These are phyloP conservation scores for Pichia sp. DNA, from an alignment of 1,139 yeast genomes.

Conservation along the genomic window DNA sequence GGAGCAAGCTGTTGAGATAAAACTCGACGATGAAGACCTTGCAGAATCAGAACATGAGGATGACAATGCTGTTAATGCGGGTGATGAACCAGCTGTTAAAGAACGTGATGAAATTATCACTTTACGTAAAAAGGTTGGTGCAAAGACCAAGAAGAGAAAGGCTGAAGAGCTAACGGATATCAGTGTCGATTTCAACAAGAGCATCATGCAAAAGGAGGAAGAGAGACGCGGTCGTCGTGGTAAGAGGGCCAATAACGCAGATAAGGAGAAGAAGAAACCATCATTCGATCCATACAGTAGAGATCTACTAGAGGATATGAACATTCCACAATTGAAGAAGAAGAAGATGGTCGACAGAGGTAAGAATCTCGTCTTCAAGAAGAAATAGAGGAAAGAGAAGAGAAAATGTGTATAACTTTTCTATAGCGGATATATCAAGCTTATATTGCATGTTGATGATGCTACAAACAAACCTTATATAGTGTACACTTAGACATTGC, in stretches of 20 bases:
- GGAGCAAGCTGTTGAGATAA: slow-evolving; percentile 11
- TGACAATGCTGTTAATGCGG: slow-evolving; percentile 9
- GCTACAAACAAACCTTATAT: too few relatives aligned
- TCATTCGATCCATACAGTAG: slow-evolving; percentile 53
- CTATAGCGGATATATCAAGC: too few relatives aligned
- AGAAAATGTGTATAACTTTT: too few relatives aligned
- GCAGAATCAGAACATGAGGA: slow-evolving; percentile 11
- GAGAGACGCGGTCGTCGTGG: slow-evolving; percentile 4
- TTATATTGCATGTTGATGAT: too few relatives aligned
- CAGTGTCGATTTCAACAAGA: slow-evolving; percentile 44
- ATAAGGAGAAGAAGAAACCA: slow-evolving; percentile 34
- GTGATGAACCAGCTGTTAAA: slow-evolving; percentile 5
- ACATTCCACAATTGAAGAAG: slow-evolving; percentile 21
- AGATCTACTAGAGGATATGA: slow-evolving; percentile 26
- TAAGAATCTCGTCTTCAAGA: slow-evolving; percentile 22
- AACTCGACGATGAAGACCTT: slow-evolving; percentile 11
- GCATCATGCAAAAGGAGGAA: slow-evolving; percentile 30
- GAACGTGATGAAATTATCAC: slow-evolving; percentile 51
- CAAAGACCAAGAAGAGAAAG: slow-evolving; percentile 11
- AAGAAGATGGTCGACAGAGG: slow-evolving; percentile 22
- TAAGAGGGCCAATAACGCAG: slow-evolving; percentile 9
- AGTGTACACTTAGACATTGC: slow-evolving; percentile 1
- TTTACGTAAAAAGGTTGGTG: slow-evolving; percentile 31
- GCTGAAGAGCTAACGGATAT: slow-evolving; percentile 16
- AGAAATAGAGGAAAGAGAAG: slow-evolving; percentile 1